phyloP scores from a whole-genome alignment of 768 basidiomycete genomes.

The Agrocybe pediades region DNA sequence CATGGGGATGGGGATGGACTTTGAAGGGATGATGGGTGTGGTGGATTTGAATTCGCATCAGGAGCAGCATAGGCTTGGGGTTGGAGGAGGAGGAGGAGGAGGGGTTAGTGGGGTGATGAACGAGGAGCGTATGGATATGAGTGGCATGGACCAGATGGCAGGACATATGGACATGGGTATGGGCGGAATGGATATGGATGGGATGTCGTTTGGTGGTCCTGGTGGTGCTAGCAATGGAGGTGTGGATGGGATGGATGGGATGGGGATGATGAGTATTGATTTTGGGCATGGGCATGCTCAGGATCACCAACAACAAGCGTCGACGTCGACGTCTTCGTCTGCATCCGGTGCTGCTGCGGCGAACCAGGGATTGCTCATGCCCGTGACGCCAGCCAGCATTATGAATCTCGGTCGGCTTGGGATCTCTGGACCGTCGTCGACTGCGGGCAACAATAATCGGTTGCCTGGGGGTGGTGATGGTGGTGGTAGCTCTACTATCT shows the following conservation, averaged over 20 bases:
- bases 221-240: too few relatives aligned
- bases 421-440: slow-evolving; percentile 29
- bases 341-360: background rate
- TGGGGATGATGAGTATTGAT: slow-evolving; percentile 19
- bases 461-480: too few relatives aligned
- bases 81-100: slow-evolving; percentile 8
- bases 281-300: slow-evolving; percentile 11
- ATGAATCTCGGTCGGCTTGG: slow-evolving; percentile 83
- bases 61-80: background rate
- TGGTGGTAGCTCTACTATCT: too few relatives aligned
- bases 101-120: slow-evolving; percentile 1
- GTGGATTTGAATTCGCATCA: slow-evolving; percentile 6
- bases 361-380: slow-evolving; percentile 46
- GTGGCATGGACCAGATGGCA: slow-evolving; percentile 14
- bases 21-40: slow-evolving; percentile 10
- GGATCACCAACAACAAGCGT: background rate
- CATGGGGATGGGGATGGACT: slow-evolving; percentile 4
- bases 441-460: slow-evolving; percentile 11
- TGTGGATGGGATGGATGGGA: slow-evolving; percentile 13
- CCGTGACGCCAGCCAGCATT: slow-evolving; percentile 90
- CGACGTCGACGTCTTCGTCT: background rate
- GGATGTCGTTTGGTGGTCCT: slow-evolving; percentile 1
- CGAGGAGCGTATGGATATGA: slow-evolving; percentile 5
- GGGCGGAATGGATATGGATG: slow-evolving; percentile 10
- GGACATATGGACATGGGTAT: slow-evolving; percentile 14